Conservation (phyloP, 2,329 filamentous ascomycete species). For the Hypoxylon sp. region DNA sequence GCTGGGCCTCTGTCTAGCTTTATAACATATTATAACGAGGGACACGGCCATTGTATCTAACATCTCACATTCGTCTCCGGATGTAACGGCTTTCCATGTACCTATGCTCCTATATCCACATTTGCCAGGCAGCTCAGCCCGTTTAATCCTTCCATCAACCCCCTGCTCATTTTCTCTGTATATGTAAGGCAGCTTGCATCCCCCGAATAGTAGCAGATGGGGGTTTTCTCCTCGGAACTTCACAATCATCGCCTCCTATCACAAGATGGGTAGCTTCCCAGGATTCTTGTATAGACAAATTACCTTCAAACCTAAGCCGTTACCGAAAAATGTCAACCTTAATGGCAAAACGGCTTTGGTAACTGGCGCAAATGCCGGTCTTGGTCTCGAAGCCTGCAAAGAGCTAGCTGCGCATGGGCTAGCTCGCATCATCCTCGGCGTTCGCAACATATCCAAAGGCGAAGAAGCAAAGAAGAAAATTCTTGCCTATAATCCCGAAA, state of each 20-base stretch:
- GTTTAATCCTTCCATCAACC: background rate
- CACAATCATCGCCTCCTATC: background rate
- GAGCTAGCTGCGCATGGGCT: slow-evolving; percentile 35
- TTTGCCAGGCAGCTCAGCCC: background rate
- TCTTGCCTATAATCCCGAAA: slow-evolving; percentile 8
- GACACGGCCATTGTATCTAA: background rate
- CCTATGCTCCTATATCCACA: background rate
- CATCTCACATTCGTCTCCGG: background rate
- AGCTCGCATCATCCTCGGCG: slow-evolving; percentile 34
- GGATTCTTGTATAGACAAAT: slow-evolving; percentile 26
- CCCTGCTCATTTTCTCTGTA: background rate
- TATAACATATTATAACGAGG: too few species aligned
- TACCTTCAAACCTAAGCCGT: slow-evolving; percentile 26
- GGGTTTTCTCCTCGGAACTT: background rate
- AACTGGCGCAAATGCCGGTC: slow-evolving; percentile 32
- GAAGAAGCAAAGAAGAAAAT: slow-evolving; percentile 14
- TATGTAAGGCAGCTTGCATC: background rate
- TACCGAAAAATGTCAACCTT: slow-evolving; percentile 15
- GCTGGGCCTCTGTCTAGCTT: too few species aligned
- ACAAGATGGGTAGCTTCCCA: slow-evolving; percentile 23
- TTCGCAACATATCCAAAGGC: slow-evolving; percentile 29
- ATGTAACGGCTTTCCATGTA: background rate
- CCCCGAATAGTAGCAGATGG: background rate
- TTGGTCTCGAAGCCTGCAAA: slow-evolving; percentile 35
- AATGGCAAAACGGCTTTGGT: slow-evolving; percentile 25